phyloP scores from a whole-genome alignment of 1,284 basidiomycete genomes.

The Paramarasmius palmivorus region DNA sequence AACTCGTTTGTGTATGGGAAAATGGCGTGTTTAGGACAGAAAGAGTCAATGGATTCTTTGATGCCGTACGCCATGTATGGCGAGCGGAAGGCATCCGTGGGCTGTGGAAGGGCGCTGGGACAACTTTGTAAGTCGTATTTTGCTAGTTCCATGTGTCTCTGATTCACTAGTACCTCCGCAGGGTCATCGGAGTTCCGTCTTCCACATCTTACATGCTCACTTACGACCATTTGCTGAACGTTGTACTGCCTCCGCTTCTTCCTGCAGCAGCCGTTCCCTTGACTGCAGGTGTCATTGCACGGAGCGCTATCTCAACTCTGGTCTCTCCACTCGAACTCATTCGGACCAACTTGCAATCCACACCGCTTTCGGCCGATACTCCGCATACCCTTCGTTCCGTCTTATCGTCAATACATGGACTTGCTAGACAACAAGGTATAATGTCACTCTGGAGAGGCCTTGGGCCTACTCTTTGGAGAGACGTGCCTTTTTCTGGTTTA shows the following conservation, averaged over 20 bases:
- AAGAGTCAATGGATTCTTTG: conserved; percentile 78
- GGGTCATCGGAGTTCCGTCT: conserved; percentile 90
- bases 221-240: conserved; percentile 86
- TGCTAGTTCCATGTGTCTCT: conserved; percentile 2
- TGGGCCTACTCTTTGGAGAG: conserved; percentile 91
- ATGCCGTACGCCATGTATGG: conserved; percentile 79
- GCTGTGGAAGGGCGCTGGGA: conserved; percentile 90
- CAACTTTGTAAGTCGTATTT: conserved; percentile 67
- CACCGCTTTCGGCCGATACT: conserved; percentile 62
- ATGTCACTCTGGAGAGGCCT: conserved; percentile 87
- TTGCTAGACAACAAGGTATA: conserved; percentile 68
- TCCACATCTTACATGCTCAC: conserved; percentile 95
- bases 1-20: conserved; percentile 78
- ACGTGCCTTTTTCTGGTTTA: conserved; percentile 95
- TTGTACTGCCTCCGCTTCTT: conserved; percentile 57
- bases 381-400: conserved; percentile 78
- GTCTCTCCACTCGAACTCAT: conserved; percentile 92
- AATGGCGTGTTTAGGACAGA: conserved; percentile 68
- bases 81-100: conserved; percentile 77
- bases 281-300: conserved; percentile 80
- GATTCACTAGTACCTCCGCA: conserved; percentile 32
- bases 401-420: conserved; percentile 56
- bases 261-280: conserved; percentile 71
- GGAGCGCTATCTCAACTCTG: conserved; percentile 79
- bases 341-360: conserved; percentile 92